These are phyloP conservation scores for Aspergillus sp. DNA, from an alignment of 2,329 filamentous ascomycete species.

Conservation along the genomic window DNA sequence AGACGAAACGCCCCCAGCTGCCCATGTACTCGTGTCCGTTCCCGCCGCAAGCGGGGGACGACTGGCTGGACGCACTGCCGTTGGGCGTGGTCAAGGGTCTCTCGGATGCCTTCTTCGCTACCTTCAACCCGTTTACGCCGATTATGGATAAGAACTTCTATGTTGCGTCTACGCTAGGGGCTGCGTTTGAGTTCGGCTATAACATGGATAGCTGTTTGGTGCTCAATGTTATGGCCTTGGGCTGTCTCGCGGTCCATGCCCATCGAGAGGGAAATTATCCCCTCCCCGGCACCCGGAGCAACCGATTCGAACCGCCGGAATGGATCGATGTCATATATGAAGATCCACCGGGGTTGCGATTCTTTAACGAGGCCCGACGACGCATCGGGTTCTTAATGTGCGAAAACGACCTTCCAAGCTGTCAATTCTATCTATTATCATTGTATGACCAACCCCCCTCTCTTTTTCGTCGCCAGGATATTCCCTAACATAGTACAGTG, in stretches of 20 bases:
- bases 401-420: constrained; percentile 50
- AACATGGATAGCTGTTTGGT: constrained; percentile 53
- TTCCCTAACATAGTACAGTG: constrained; percentile 20
- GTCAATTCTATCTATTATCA: constrained; percentile 52
- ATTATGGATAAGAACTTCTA: constrained; percentile 53
- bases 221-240: constrained; percentile 51
- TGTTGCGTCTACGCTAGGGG: constrained; percentile 49
- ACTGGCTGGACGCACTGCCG: constrained; percentile 49
- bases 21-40: constrained; percentile 40
- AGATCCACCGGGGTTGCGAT: constrained; percentile 48
- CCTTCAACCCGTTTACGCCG: constrained; percentile 53
- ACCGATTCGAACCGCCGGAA: constrained; percentile 35
- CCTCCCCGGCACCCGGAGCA: constrained; percentile 35
- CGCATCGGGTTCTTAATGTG: constrained; percentile 53
- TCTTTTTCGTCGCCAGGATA: not conserved
- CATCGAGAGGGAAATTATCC: constrained; percentile 50
- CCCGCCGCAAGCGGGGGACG: constrained; percentile 31
- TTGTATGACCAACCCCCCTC: constrained; percentile 33
- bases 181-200: constrained; percentile 51
- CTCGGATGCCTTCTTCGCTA: constrained; percentile 54
- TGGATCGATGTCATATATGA: constrained; percentile 38
- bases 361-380: constrained; percentile 54
- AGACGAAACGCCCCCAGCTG: constrained; percentile 46
- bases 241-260: constrained; percentile 49
- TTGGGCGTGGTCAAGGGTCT: constrained; percentile 50